Evolutionary conservation across 176 grass and related monocot genomes (phyloP).

Genomic region (maize (Zea mays)): Zm-B73-REFERENCE-NAM-5.0 NC_050105.1:144415001-144415500

Average conservation of each 20-base stretch:
- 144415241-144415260: constrained; percentile 91
- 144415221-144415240: constrained; percentile 63
- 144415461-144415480: constrained; percentile 74
- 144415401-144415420: constrained; percentile 99
- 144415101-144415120: constrained; percentile 25
- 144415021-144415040: constrained; percentile 12
- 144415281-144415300: constrained; percentile 24
- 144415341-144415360: constrained; percentile 17
- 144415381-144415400: constrained; percentile 98
- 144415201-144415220: constrained; percentile 40
- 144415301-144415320: constrained; percentile 26
- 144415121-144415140: constrained; percentile 27
- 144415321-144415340: constrained; percentile 10
- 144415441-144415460: constrained; percentile 91
- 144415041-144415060: constrained; percentile 1
- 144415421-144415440: constrained; percentile 92
- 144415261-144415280: constrained; percentile 88
- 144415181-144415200: neutral
- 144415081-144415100: neutral
- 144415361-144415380: constrained; percentile 60
- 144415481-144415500: constrained; percentile 78
- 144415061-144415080: neutral
- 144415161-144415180: constrained; percentile 3
- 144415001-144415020: constrained; percentile 23
- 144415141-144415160: constrained; percentile 2